Base-by-base conservation (phyloP, 805 yeast species). In the Yamadazyma scolyti region DNA sequence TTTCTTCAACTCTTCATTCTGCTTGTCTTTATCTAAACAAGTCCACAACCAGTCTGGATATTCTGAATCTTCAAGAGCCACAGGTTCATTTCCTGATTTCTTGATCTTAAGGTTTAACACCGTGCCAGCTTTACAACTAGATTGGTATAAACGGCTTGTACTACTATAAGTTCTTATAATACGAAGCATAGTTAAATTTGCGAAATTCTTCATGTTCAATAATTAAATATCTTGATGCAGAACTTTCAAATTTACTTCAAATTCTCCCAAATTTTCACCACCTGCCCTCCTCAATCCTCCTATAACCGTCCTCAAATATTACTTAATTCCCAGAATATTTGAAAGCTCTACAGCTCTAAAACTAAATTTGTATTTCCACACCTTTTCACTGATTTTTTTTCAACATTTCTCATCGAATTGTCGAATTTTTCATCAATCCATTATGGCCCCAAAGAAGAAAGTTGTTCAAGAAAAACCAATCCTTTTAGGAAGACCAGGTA, bases 31-130 rank as follows among this genome's bases (percentile, higher is more conserved):
- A 55, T 89, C 95, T 19, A 88, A 71, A 28, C 85, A 66, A 4
- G 72, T 75, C 97, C 97, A 93, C 31, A 90, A 69, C 98, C 98
- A 90, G 26, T 73, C 84, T 4, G 98, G 98, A 52, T 90, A 90
- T 48, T 89, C 95, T 22, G 67, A 67, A 54, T 93, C 97, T 39
- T 82, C 86, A 33, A 82, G 58, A 2, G 97, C 97, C 4, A 86
- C 78, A 6, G 94, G 87, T 46, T 88, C 96, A 37, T 80, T 77
- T n/a, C 90, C 94, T 21, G 71, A 68, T 51, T 87, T 88, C 51
- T 75, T 75, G 25, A 90, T 71, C 46, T 83, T 82, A 48, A 88
- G 61, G 42, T 81, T 80, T 39, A 84, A 63, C 7, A 72, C 67
- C 0, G 93, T 82, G 38, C 97, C 88, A 30, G 84, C 80, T 44